Evolutionary conservation across 2,329 filamentous ascomycete genomes (phyloP).

Genomic region (Paecilomyces formosus): DNA sequence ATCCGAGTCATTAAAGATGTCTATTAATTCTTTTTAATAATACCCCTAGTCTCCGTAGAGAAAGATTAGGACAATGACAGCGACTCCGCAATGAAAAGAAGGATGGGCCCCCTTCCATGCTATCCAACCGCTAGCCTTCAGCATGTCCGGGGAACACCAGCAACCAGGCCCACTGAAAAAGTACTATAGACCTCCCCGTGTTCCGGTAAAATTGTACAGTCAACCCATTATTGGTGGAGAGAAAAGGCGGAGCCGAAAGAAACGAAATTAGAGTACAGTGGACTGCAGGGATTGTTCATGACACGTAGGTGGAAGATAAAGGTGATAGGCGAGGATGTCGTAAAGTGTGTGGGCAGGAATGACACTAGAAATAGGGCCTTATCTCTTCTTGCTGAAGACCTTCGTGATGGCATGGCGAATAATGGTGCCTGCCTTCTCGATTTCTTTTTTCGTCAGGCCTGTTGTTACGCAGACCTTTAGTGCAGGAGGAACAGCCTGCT

Average conservation of each 20-base stretch:
- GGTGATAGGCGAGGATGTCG: constrained; percentile 3
- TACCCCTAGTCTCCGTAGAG: neutral
- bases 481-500: constrained; percentile 66
- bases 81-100: neutral
- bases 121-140: neutral
- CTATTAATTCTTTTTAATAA: neutral
- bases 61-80: neutral
- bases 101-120: neutral
- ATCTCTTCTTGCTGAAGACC: constrained; percentile 59
- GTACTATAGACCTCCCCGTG: neutral
- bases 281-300: constrained; percentile 13
- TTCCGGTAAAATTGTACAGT: neutral
- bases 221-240: neutral
- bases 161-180: neutral
- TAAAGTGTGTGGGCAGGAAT: neutral
- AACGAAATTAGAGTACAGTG: constrained; percentile 6
- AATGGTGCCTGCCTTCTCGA: constrained; percentile 82
- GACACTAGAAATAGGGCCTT: constrained; percentile 13
- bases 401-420: constrained; percentile 93
- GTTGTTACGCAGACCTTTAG: constrained; percentile 88
- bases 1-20: neutral
- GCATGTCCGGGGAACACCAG: neutral
- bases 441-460: constrained; percentile 85
- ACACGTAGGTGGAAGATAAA: constrained; percentile 4
- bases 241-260: constrained; percentile 7